Conservation (phyloP, 2,329 filamentous ascomycete genomes). For the Colletotrichum lentis region DNA sequence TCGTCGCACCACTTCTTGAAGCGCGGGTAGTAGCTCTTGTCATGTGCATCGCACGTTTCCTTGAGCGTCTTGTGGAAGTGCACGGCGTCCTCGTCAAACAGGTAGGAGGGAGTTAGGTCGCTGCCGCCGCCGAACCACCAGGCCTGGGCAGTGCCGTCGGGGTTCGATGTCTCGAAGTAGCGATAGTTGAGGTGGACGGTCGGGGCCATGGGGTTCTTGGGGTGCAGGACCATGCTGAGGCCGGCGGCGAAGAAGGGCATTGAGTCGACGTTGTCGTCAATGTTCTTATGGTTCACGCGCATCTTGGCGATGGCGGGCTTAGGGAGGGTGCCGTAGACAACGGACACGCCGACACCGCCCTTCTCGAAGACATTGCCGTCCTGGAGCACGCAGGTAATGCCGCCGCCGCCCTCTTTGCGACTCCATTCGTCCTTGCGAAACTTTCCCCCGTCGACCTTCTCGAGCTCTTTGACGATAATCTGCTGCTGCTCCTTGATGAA, state of each 20-base stretch:
- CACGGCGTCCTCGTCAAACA: conserved; percentile 96
- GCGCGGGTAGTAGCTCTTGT: conserved; percentile 87
- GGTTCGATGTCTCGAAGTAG: conserved; percentile 95
- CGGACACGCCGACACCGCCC: conserved; percentile 91
- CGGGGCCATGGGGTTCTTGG: conserved; percentile 93
- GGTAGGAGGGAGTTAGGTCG: conserved; percentile 89
- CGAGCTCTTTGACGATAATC: conserved; percentile 83
- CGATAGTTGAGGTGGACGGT: conserved; percentile 98
- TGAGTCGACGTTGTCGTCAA: conserved; percentile 78
- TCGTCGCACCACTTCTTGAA: conserved; percentile 99
- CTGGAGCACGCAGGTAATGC: conserved; percentile 93
- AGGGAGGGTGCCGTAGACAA: conserved; percentile 92
- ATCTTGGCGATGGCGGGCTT: conserved; percentile 90
- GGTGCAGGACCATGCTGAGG: conserved; percentile 91
- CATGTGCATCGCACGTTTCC: conserved; percentile 90
- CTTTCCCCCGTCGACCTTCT: conserved; percentile 81
- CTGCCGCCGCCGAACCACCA: conserved; percentile 99
- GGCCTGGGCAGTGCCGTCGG: conserved; percentile 80
- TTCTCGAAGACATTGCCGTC: conserved; percentile 98
- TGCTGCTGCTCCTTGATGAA: conserved; percentile 94
- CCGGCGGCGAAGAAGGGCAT: conserved; percentile 96
- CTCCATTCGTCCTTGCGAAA: conserved; percentile 90
- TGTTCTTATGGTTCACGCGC: conserved; percentile 92
- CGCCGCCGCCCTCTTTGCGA: conserved; percentile 87
- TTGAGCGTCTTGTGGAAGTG: conserved; percentile 97